These are phyloP conservation scores for Singerocomus rubriflavus DNA, from an alignment of 1,284 basidiomycete species.

Conservation along the genomic window DNA sequence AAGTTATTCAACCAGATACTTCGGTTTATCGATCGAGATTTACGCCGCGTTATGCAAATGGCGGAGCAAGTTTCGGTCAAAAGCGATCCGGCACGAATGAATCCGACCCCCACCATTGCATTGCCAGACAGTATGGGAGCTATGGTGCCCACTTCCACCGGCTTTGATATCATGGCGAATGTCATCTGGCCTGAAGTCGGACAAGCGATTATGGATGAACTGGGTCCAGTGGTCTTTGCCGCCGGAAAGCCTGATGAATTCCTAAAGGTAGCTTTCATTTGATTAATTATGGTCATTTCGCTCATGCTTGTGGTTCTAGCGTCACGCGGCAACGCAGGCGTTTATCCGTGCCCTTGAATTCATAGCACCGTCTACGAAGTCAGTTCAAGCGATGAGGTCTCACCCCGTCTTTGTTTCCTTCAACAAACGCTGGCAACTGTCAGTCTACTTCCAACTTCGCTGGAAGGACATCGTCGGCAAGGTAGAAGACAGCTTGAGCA, in stretches of 20 bases:
- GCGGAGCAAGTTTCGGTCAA: slow-evolving; percentile 66
- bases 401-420: slow-evolving; percentile 75
- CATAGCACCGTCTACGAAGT: slow-evolving; percentile 72
- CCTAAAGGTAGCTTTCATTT: slow-evolving; percentile 58
- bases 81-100: slow-evolving; percentile 31
- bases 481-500: slow-evolving; percentile 65
- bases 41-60: slow-evolving; percentile 71
- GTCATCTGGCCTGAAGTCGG: slow-evolving; percentile 88
- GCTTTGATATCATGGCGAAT: slow-evolving; percentile 81
- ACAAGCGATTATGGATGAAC: slow-evolving; percentile 75
- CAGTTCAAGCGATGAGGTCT: slow-evolving; percentile 67
- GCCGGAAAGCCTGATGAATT: slow-evolving; percentile 90
- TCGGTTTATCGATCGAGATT: slow-evolving; percentile 72
- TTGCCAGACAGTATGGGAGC: slow-evolving; percentile 2
- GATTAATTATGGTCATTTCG: background rate
- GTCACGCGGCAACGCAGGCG: slow-evolving; percentile 79
- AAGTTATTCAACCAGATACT: slow-evolving; percentile 79
- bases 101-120: slow-evolving; percentile 7
- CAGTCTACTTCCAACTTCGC: slow-evolving; percentile 96
- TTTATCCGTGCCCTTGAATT: slow-evolving; percentile 86
- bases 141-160: slow-evolving; percentile 25
- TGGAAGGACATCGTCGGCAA: slow-evolving; percentile 89
- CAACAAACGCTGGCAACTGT: slow-evolving; percentile 89
- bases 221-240: slow-evolving; percentile 83
- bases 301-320: slow-evolving; percentile 40